Conservation (phyloP, 306 rosid genomes). For the Sophora flavescens region DNA sequence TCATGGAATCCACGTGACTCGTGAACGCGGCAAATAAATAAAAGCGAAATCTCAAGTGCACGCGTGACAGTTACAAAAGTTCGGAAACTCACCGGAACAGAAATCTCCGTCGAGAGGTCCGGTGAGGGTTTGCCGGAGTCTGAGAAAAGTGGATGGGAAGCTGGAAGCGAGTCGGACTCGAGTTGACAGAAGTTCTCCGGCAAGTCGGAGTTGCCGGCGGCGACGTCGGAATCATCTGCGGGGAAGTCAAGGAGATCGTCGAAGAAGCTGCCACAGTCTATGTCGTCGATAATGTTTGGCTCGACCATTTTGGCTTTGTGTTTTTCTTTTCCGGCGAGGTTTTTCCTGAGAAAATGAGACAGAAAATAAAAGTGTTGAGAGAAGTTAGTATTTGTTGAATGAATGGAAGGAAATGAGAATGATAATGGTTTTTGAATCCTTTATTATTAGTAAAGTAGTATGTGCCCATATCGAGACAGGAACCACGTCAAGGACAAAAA, state of each 20-base stretch:
- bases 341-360: conserved; percentile 39
- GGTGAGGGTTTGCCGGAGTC: conserved; percentile 50
- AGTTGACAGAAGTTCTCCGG: conserved; percentile 57
- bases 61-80: not conserved
- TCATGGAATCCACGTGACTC: not conserved
- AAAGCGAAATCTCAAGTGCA: not conserved
- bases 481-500: too few relatives aligned
- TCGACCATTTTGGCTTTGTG: conserved; percentile 39
- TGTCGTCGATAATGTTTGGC: conserved; percentile 63
- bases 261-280: conserved; percentile 83
- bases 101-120: conserved; percentile 79
- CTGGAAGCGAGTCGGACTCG: conserved; percentile 50
- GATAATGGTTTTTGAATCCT: conserved; percentile 19
- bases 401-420: not conserved
- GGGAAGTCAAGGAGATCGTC: conserved; percentile 87
- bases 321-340: not conserved
- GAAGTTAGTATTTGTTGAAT: not conserved
- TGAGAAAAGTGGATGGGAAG: conserved; percentile 56
- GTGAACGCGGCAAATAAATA: not conserved
- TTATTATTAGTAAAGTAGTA: conserved; percentile 31
- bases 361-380: not conserved
- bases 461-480: not conserved
- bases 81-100: conserved; percentile 70
- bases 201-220: conserved; percentile 40
- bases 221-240: conserved; percentile 47